phyloP scores from a whole-genome alignment of 2,329 filamentous ascomycete species.

The Penicillium sp. region DNA sequence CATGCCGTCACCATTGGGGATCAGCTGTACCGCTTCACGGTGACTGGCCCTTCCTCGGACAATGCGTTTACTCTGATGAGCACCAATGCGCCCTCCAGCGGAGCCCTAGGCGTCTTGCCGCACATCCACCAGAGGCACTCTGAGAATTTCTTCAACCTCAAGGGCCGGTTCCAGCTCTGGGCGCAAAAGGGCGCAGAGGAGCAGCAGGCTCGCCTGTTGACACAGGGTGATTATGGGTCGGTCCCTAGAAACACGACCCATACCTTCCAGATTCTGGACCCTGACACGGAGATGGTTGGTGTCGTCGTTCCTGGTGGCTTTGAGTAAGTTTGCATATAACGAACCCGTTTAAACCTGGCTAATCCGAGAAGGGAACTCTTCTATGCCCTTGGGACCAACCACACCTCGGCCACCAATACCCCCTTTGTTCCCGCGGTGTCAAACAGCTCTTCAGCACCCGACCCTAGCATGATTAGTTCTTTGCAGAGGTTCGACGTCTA shows the following conservation, averaged over 20 bases:
- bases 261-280: slow-evolving; percentile 49
- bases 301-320: slow-evolving; percentile 50
- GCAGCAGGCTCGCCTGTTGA: slow-evolving; percentile 42
- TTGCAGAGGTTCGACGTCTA: slow-evolving; percentile 47
- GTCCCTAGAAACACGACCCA: slow-evolving; percentile 48
- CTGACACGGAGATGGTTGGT: slow-evolving; percentile 49
- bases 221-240: slow-evolving; percentile 47
- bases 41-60: slow-evolving; percentile 46
- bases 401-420: slow-evolving; percentile 33
- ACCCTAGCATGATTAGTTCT: slow-evolving; percentile 34
- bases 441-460: slow-evolving; percentile 28
- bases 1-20: slow-evolving; percentile 36
- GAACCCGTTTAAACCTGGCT: background rate
- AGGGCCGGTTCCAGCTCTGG: slow-evolving; percentile 49
- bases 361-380: slow-evolving; percentile 35
- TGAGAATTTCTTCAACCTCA: slow-evolving; percentile 49
- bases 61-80: slow-evolving; percentile 47
- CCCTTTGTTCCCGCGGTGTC: slow-evolving; percentile 37
- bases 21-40: slow-evolving; percentile 44
- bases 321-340: slow-evolving; percentile 33
- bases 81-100: slow-evolving; percentile 42
- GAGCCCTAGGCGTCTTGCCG: slow-evolving; percentile 42
- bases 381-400: slow-evolving; percentile 41
- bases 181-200: slow-evolving; percentile 33
- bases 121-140: slow-evolving; percentile 46